Evolutionary conservation across 495 filamentous ascomycete species (phyloP), one percentile per base, ranked within the genome.

Genomic region (Lentithecium fluviatile): DNA sequence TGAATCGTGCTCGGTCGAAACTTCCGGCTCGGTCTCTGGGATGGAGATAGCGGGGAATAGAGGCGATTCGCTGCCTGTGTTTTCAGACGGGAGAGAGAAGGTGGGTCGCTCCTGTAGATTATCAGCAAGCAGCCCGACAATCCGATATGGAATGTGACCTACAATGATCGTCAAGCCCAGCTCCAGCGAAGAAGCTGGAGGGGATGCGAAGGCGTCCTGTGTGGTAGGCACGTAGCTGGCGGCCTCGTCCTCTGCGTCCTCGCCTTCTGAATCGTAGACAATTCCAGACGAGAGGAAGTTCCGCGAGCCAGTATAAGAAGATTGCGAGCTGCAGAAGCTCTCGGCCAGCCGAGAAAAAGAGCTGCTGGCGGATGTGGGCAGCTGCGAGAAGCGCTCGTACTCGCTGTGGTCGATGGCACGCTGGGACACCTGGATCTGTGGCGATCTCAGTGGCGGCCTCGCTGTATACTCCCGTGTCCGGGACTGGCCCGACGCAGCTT

Each of bases 181-280:
- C 24, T 58, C 24, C 20, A 25, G 15, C 21, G 8, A 29, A 2
- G 56, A 58, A 20, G 19, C 13, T 15, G 47, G 19, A n/a, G 36
- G 36, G 1, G 21, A 20, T 17, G 47, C 19, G 13, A 49, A 52
- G 4, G 46, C 21, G n/a, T 40, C 29, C 32, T 42, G 29, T 6
- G 51, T 21, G 6, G 50, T 37, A 8, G 48, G 57, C 1, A 45
- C 11, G 57, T 60, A 60, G 36, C 57, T 47, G 10, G 15, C 24
- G 23, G 49, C 52, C 1, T 38, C 50, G 42, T n/a, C 17, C 15
- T 37, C 52, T 0, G 15, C 50, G 26, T 7, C 17, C 13, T 19
- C 17, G 45, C 42, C 52, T 21, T 61, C 47, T 5, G 58, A 54
- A 17, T 61, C 50, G 6, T 49, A 50, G 3, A 61, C 45, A 20